phyloP scores from a whole-genome alignment of 768 basidiomycete genomes.

The Candolleomyces eurysporus region DNA sequence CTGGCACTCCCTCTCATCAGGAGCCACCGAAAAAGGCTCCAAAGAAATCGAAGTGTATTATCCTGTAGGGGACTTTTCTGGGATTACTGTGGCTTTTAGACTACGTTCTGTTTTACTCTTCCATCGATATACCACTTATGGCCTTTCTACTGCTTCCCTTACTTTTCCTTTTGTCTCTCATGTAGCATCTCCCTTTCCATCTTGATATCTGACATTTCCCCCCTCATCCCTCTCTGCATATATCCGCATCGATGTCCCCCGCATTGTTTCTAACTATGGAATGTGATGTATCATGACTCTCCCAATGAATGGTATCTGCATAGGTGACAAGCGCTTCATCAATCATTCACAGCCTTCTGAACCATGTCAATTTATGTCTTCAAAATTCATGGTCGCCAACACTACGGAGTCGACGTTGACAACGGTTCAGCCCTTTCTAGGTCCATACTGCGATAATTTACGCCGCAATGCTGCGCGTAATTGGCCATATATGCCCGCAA shows the following conservation, averaged over 20 bases:
- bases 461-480: neutral
- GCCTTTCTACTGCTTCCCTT: slow-evolving; percentile 24
- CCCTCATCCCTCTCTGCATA: slow-evolving; percentile 16
- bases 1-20: slow-evolving; percentile 31
- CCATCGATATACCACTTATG: slow-evolving; percentile 82
- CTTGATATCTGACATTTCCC: slow-evolving; percentile 22
- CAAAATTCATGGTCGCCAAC: neutral
- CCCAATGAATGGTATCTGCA: neutral
- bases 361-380: neutral
- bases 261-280: slow-evolving; percentile 13
- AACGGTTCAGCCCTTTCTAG: too few species aligned
- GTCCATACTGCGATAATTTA: neutral
- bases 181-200: slow-evolving; percentile 18
- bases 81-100: slow-evolving; percentile 66
- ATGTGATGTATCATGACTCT: slow-evolving; percentile 5
- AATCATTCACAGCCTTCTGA: neutral
- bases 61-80: slow-evolving; percentile 74
- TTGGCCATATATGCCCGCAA: neutral
- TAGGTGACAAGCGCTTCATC: slow-evolving; percentile 4
- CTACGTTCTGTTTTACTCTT: slow-evolving; percentile 60
- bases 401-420: too few species aligned
- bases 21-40: slow-evolving; percentile 25
- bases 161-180: slow-evolving; percentile 19
- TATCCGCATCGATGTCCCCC: slow-evolving; percentile 15
- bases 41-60: slow-evolving; percentile 60